phyloP scores from a whole-genome alignment of 192 early-diverging fungal species.

The Kickxella alabastrina region DNA sequence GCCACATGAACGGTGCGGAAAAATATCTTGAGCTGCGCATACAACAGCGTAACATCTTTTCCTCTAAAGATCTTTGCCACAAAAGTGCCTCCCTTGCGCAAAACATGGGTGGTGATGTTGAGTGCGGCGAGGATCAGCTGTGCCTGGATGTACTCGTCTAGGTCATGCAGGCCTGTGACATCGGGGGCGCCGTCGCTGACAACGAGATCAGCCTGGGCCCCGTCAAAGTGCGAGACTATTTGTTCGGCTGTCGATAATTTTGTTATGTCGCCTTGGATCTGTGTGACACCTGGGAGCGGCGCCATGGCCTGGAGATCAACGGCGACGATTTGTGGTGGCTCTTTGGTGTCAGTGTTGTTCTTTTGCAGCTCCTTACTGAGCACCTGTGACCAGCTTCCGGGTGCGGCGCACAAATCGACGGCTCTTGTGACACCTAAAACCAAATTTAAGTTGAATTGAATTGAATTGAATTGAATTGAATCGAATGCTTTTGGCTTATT shows the following conservation, averaged over 20 bases:
- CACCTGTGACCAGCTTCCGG: slow-evolving; percentile 97
- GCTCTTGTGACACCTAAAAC: slow-evolving; percentile 68
- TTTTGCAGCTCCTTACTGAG: slow-evolving; percentile 62
- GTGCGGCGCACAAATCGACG: slow-evolving; percentile 97
- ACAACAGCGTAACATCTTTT: slow-evolving; percentile 88
- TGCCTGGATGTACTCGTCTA: slow-evolving; percentile 99
- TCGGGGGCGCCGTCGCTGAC: slow-evolving; percentile 96
- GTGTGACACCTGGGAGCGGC: slow-evolving; percentile 86
- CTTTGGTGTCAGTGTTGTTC: slow-evolving; percentile 28
- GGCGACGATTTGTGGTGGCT: slow-evolving; percentile 76
- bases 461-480: background rate
- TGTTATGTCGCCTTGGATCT: slow-evolving; percentile 97
- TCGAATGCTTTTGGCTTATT: background rate
- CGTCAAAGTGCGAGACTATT: slow-evolving; percentile 87
- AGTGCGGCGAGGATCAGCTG: slow-evolving; percentile 92
- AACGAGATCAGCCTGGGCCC: slow-evolving; percentile 84
- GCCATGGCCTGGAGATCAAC: slow-evolving; percentile 98
- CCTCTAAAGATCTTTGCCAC: slow-evolving; percentile 98
- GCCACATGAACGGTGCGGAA: slow-evolving; percentile 86
- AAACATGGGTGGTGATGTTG: slow-evolving; percentile 94
- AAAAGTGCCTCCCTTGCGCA: slow-evolving; percentile 88
- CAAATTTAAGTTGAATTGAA: no score
- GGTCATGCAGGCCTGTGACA: slow-evolving; percentile 96
- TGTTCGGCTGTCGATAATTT: slow-evolving; percentile 87
- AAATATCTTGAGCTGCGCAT: slow-evolving; percentile 87